Evolutionary conservation across 352 stramenopile genomes (phyloP), one percentile per base, ranked within the genome.

Genomic region (Saprolegnia parasitica): DNA sequence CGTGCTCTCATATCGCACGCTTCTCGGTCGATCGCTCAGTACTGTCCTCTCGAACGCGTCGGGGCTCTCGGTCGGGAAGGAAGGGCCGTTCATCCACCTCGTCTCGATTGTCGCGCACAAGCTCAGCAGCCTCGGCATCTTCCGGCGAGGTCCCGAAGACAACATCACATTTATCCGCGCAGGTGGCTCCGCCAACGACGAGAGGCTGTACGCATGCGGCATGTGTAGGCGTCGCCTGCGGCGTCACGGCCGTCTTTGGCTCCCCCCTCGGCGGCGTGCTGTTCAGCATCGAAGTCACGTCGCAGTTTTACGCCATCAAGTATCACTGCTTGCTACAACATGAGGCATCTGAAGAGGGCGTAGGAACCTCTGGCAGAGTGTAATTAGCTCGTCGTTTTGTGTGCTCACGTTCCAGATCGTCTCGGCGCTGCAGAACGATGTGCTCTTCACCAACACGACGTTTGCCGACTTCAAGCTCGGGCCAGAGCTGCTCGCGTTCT

Each of bases 221-320:
- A 39, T 70, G 39, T 24, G 24, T 66, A 79, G 86, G 82, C 21
- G 81, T 92, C 24, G 86, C 86, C 0, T 89, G 81, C 66, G 86
- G 86, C 23, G 84, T 91, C 65, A 93, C 86, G 0, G 84, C 86
- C 24, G 90, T 82, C 49, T 95, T 95, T 50, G 86, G 86, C 5
- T 90, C 85, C 0, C 86, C 86, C 2, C 72, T 95, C 0, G 86
- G 86, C 8, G 85, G 86, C 6, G 79, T 95, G 11, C 71, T 95
- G 4, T 95, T 89, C 72, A 91, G 85, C 46, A 93, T 95, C 35
- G 87, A 95, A 74, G 87, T 95, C 35, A 92, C 85, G 3, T 84
- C 85, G 5, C 87, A 84, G 39, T 91, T 89, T 62, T 95, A 93
- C 72, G 83, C 91, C 67, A 90, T 95, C 73, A 89, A 89, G 71